Evolutionary conservation across 2,329 filamentous ascomycete species (phyloP).

Genomic region (Penicillium concentricum): DNA sequence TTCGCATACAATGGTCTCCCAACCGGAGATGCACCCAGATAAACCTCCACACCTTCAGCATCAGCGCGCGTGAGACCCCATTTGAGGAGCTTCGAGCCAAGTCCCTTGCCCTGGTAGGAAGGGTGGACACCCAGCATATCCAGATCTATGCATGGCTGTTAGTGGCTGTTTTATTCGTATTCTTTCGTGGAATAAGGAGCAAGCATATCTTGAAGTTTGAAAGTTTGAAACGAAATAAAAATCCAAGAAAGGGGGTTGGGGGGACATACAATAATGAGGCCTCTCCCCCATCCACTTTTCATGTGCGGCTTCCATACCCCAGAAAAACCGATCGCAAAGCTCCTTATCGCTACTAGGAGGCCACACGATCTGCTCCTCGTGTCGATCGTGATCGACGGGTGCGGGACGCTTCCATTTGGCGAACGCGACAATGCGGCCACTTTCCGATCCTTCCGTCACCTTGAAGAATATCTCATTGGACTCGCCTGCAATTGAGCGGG

Average conservation of each 20-base stretch:
- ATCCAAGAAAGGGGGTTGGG: background rate
- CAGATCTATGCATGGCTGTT: slow-evolving; percentile 19
- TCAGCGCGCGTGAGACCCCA: slow-evolving; percentile 40
- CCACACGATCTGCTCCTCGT: slow-evolving; percentile 9
- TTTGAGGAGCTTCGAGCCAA: slow-evolving; percentile 32
- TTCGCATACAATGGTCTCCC: slow-evolving; percentile 41
- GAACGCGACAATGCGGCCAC: slow-evolving; percentile 19
- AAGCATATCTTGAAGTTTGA: background rate
- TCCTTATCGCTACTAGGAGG: slow-evolving; percentile 17
- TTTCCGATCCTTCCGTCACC: slow-evolving; percentile 3
- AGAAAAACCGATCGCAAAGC: slow-evolving; percentile 24
- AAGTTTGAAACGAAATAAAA: background rate
- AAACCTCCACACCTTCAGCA: slow-evolving; percentile 34
- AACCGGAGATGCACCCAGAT: slow-evolving; percentile 35
- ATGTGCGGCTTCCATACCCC: slow-evolving; percentile 17
- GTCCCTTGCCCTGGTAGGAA: slow-evolving; percentile 21
- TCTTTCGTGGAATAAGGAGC: background rate
- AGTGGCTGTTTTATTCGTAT: background rate
- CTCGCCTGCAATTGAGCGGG: background rate
- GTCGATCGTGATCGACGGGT: slow-evolving; percentile 8
- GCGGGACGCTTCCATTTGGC: slow-evolving; percentile 26
- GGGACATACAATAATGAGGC: slow-evolving; percentile 28
- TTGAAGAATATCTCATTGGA: slow-evolving; percentile 17
- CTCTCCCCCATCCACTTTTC: slow-evolving; percentile 17
- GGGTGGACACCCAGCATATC: slow-evolving; percentile 28